phyloP scores from a whole-genome alignment of 2,329 filamentous ascomycete species.

The Aspergillus uvarum region DNA sequence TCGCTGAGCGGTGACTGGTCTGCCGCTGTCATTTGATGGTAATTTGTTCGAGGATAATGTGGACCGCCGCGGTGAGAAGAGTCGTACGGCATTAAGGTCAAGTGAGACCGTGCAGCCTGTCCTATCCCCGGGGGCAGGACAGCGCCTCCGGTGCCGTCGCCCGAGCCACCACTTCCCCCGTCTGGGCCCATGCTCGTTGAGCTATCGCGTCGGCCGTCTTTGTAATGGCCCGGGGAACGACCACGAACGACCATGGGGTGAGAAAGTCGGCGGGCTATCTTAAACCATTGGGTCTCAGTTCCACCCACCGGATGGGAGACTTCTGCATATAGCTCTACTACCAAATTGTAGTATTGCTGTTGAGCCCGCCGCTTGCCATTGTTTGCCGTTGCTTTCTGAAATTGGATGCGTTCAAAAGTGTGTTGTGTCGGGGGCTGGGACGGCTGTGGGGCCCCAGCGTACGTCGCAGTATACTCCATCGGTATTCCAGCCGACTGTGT shows the following conservation, averaged over 20 bases:
- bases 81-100: constrained; percentile 38
- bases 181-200: constrained; percentile 69
- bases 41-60: constrained; percentile 35
- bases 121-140: constrained; percentile 34
- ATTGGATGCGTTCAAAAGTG: constrained; percentile 85
- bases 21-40: constrained; percentile 35
- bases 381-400: constrained; percentile 90
- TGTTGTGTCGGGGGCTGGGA: constrained; percentile 50
- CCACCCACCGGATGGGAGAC: constrained; percentile 48
- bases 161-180: constrained; percentile 54
- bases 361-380: constrained; percentile 88
- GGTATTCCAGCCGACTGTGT: constrained; percentile 28
- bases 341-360: constrained; percentile 89
- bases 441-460: constrained; percentile 30
- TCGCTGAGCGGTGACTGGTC: constrained; percentile 41
- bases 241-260: constrained; percentile 85
- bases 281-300: constrained; percentile 60
- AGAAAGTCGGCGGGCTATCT: constrained; percentile 70
- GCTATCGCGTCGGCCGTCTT: constrained; percentile 67
- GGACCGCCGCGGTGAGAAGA: constrained; percentile 31
- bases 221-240: constrained; percentile 77
- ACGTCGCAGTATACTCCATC: constrained; percentile 37
- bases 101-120: constrained; percentile 31
- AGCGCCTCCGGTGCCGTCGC: constrained; percentile 31
- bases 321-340: constrained; percentile 78